Base-by-base conservation (phyloP, 306 rosid species). In the Clitoria ternatea region DNA sequence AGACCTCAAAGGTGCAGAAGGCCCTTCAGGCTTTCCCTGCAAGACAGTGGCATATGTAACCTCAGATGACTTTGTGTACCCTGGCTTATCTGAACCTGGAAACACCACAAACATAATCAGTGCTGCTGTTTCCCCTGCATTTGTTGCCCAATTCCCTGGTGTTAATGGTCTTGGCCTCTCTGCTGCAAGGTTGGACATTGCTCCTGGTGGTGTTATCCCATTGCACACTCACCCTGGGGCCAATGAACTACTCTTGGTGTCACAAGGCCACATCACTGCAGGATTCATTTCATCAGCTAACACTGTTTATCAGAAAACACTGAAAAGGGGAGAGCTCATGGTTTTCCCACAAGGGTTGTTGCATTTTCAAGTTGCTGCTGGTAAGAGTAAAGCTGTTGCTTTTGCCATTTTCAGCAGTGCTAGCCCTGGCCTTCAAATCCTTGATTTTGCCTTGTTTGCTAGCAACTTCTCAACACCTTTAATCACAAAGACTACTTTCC, bases 161-260 rank as follows among this genome's bases (percentile, higher is more conserved):
- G 53, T 92, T 0, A 92, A 92, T 22, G 96, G 96, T 1, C 92
- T 90, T 5, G 98, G 89, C 2, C 40, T 90, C 36, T 92, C 98
- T 0, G 49, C 80, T 0, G 88, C 83, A 20, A 61, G 96, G 69
- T 61, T 92, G 2, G 98, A 92, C 87, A 35, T 92, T 2, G 89
- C 73, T 1, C 85, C 87, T 2, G 59, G 53, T 0, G 98, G 96
- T 12, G 96, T 92, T 23, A 83, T 92, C 33, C 98, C 98, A n/a
- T 35, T 92, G 0, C 98, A 92, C 80, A 90, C 96, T 1, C 96
- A 92, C 36, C 96, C 96, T 0, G 89, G 80, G 18, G 98, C 92
- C 8, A 78, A 82, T 19, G 96, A 92, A 61, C 61, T 88, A 1
- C 96, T 92, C 0, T 0, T 88, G 4, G 89, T 86, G 54, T 0